Evolutionary conservation across 345 rosid genomes (phyloP).

Genomic region (Crucihimalaya himalaica): DNA sequence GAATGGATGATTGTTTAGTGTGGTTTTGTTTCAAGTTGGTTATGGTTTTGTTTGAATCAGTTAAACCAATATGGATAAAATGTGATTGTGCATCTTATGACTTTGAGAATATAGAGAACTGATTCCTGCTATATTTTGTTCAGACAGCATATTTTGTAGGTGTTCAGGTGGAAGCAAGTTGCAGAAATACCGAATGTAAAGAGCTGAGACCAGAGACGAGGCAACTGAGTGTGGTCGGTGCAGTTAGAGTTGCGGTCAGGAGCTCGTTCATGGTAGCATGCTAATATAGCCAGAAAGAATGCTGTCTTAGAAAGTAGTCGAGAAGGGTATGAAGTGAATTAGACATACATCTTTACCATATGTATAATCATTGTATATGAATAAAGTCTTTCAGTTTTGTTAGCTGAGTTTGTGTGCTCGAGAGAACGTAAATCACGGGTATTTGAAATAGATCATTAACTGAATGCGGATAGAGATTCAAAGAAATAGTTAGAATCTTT

Average conservation of each 20-base stretch:
- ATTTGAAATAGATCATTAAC: no score
- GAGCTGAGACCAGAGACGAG: constrained; percentile 69
- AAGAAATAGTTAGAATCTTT: no score
- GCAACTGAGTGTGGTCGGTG: constrained; percentile 81
- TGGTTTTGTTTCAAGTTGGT: no score
- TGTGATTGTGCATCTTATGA: no score
- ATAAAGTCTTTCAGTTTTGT: neutral
- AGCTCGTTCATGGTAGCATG: constrained; percentile 51
- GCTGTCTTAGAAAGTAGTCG: neutral
- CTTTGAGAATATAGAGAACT: neutral
- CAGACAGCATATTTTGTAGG: constrained; percentile 86
- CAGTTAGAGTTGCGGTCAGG: constrained; percentile 86
- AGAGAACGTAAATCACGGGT: no score
- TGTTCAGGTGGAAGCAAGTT: constrained; percentile 68
- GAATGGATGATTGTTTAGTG: no score
- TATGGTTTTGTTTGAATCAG: no score
- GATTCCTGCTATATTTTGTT: constrained; percentile 18
- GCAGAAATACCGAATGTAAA: constrained; percentile 41
- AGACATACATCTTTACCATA: neutral
- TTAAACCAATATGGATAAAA: no score
- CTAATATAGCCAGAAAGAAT: constrained; percentile 10
- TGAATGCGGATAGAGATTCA: no score
- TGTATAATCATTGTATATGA: neutral
- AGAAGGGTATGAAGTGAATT: neutral
- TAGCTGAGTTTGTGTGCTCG: no score